Evolutionary conservation across 768 basidiomycete species (phyloP).

Genomic region (Cystofilobasidium macerans): DNA sequence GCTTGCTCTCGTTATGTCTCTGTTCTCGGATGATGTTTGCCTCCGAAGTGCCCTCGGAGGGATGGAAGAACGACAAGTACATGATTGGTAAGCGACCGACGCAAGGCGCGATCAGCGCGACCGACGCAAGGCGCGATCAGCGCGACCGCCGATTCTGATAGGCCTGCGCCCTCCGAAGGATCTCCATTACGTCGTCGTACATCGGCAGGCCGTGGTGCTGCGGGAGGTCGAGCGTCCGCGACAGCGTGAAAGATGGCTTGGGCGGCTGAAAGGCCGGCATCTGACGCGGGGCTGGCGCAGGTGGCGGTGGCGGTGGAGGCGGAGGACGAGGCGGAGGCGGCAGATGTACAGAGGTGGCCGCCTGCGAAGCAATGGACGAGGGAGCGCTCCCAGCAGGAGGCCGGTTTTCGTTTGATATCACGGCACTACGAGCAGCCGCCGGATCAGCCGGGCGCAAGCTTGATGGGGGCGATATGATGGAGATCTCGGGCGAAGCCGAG

Average conservation of each 20-base stretch:
- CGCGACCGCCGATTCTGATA: neutral
- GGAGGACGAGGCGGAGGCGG: neutral
- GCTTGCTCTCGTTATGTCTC: no score
- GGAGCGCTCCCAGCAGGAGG: no score
- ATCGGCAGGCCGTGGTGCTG: neutral
- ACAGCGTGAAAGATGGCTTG: neutral
- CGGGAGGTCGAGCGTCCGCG: neutral
- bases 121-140: no score
- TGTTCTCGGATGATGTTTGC: no score
- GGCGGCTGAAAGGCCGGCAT: neutral
- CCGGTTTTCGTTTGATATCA: no score
- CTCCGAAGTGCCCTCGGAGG: no score
- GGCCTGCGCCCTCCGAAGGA: neutral
- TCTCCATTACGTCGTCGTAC: neutral
- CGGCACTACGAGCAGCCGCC: no score
- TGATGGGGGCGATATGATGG: neutral
- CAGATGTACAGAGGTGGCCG: no score
- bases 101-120: no score
- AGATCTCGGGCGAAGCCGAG: neutral
- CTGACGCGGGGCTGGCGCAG: neutral
- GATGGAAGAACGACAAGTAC: no score
- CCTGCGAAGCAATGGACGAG: no score
- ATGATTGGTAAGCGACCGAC: no score
- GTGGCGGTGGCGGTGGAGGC: neutral
- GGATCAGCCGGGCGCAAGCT: neutral